A percentile compares a stretch with the other conserved stretches of the same genome.
phyloP scores from a whole-genome alignment of 2,329 filamentous ascomycete species.

The Phyllachora maydis region DNA sequence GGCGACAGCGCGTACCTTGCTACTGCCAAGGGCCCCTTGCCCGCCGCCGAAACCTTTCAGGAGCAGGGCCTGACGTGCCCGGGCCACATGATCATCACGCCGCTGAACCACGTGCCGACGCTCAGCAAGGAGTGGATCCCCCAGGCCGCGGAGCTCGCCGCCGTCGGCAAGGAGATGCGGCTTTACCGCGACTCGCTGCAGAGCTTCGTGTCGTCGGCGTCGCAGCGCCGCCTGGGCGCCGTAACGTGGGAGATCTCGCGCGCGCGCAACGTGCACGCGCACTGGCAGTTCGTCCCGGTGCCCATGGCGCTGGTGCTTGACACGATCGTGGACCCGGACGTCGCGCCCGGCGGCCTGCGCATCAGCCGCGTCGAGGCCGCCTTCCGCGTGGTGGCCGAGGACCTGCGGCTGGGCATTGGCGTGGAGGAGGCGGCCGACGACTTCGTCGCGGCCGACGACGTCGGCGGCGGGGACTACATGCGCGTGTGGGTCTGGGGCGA shows the following conservation, averaged over 20 bases:
- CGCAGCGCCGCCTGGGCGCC: conserved; percentile 44
- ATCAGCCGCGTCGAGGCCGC: conserved; percentile 68
- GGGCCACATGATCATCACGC: conserved; percentile 78
- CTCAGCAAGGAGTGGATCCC: conserved; percentile 37
- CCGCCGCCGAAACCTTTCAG: conserved; percentile 45
- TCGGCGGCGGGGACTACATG: conserved; percentile 40
- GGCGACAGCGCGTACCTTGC: conserved; percentile 77
- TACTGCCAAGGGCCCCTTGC: conserved; percentile 77
- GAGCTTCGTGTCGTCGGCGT: conserved; percentile 45
- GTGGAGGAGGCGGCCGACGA: not conserved
- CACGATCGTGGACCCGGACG: no score
- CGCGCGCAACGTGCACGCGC: conserved; percentile 60
- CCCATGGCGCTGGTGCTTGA: conserved; percentile 46
- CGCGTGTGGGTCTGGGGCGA: conserved; percentile 62
- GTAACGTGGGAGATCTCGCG: conserved; percentile 90
- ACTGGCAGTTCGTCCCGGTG: conserved; percentile 85
- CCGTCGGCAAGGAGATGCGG: conserved; percentile 56
- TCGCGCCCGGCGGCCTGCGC: no score
- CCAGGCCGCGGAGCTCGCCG: conserved; percentile 20
- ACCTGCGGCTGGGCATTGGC: conserved; percentile 13
- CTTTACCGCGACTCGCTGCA: conserved; percentile 62
- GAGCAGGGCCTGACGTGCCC: conserved; percentile 51
- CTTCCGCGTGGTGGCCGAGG: conserved; percentile 77
- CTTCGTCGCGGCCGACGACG: not conserved
- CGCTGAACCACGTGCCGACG: conserved; percentile 62